Percentiles rank a stretch among this genome's conserved stretches.
Conservation (phyloP, 306 rosid species). For the Gillenia trifoliata region DNA sequence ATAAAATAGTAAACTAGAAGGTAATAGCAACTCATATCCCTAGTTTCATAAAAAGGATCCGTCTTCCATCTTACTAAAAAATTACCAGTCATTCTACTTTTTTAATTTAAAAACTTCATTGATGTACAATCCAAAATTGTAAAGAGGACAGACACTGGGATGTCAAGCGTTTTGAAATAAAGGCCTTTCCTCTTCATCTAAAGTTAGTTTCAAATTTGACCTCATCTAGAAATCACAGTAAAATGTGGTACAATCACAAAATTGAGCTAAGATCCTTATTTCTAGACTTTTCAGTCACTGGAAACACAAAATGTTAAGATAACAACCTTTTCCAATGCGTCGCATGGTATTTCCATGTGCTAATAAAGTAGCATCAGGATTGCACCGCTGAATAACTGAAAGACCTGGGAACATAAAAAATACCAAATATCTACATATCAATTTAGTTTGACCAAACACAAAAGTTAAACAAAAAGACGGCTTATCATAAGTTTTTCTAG, state of each 20-base stretch:
- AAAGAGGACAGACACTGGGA: neutral
- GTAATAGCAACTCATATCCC: neutral
- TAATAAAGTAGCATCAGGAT: slow-evolving; percentile 67
- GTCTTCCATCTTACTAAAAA: neutral
- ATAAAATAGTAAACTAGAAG: neutral
- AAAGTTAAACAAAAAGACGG: neutral
- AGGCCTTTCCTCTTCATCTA: neutral
- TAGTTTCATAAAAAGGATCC: neutral
- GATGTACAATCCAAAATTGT: neutral
- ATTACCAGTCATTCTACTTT: neutral
- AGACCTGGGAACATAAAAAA: slow-evolving; percentile 53
- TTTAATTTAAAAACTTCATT: neutral
- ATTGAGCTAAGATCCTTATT: neutral
- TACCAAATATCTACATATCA: neutral
- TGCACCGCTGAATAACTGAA: slow-evolving; percentile 68
- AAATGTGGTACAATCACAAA: neutral
- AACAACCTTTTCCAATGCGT: slow-evolving; percentile 65
- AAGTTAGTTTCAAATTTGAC: neutral
- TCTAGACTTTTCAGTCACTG: neutral
- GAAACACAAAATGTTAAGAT: neutral
- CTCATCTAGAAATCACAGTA: neutral
- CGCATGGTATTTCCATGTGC: slow-evolving; percentile 77
- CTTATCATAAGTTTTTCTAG: neutral
- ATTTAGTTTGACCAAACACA: neutral
- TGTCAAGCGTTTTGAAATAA: neutral